Evolutionary conservation across 2,329 filamentous ascomycete genomes (phyloP).

Genomic region (Paraphoma chrysanthemicola): DNA sequence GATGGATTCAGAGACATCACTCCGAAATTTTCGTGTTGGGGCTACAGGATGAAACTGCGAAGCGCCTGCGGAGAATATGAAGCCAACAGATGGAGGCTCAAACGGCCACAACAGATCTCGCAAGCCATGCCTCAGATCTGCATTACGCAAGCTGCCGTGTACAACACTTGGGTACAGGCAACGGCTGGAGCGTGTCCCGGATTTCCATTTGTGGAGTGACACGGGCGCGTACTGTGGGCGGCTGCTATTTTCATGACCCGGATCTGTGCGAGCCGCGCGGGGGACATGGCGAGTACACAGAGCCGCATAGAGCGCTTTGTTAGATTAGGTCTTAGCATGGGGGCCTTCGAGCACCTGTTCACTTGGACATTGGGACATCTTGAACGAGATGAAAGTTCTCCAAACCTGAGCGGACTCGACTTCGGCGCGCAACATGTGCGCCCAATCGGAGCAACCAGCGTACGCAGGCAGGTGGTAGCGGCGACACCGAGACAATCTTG

Average conservation of each 20-base stretch:
- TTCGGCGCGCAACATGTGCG: constrained; percentile 6
- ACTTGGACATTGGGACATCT: background rate
- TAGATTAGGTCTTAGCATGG: constrained; percentile 8
- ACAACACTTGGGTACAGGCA: constrained; percentile 17
- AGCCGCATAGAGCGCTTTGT: constrained; percentile 39
- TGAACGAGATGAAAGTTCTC: constrained; percentile 1
- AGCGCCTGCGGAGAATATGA: constrained; percentile 17
- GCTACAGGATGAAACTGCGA: constrained; percentile 27
- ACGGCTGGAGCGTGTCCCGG: constrained; percentile 17
- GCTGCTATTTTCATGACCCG: constrained; percentile 28
- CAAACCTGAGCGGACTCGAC: constrained; percentile 4
- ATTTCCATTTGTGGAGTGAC: constrained; percentile 29
- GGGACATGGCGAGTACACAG: constrained; percentile 24
- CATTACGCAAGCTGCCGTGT: constrained; percentile 22
- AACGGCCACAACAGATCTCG: constrained; percentile 10
- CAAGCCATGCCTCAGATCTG: constrained; percentile 10
- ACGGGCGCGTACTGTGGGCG: constrained; percentile 38
- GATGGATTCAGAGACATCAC: background rate
- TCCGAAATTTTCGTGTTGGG: background rate
- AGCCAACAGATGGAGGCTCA: constrained; percentile 17
- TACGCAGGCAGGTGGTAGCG: constrained; percentile 27
- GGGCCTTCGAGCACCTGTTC: background rate
- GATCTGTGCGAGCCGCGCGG: constrained; percentile 30
- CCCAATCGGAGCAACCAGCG: constrained; percentile 15
- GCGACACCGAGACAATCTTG: constrained; percentile 25